Evolutionary conservation across 306 rosid genomes (phyloP).

Genomic region (Carpinus fangiana): DNA sequence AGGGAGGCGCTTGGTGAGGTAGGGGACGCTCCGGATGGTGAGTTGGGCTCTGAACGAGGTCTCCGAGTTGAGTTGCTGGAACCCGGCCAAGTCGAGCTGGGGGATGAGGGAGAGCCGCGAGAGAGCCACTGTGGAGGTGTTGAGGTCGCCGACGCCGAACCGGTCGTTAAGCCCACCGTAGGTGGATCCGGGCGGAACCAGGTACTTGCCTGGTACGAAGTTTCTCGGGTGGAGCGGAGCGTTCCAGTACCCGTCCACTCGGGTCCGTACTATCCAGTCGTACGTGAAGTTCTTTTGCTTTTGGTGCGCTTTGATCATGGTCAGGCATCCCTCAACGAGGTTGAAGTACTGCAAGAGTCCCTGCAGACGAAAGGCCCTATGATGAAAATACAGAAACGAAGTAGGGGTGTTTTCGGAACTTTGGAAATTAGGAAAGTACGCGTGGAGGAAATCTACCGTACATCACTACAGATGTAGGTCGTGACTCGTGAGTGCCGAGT

Average conservation of each 20-base stretch:
- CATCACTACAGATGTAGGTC: no score
- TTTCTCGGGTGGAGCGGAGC: conserved; percentile 56
- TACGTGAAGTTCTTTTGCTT: conserved; percentile 52
- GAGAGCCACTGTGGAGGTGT: conserved; percentile 62
- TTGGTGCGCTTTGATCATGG: conserved; percentile 56
- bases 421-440: no score
- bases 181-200: conserved; percentile 79
- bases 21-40: conserved; percentile 39
- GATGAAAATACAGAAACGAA: neutral
- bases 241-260: conserved; percentile 90
- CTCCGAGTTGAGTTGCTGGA: conserved; percentile 68
- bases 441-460: no score
- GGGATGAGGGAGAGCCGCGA: conserved; percentile 72
- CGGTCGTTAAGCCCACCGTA: conserved; percentile 89
- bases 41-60: conserved; percentile 78
- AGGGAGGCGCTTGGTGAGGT: conserved; percentile 47
- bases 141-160: conserved; percentile 73
- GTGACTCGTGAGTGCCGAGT: no score
- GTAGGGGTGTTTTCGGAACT: neutral
- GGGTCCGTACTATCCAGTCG: conserved; percentile 89
- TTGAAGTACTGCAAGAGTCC: conserved; percentile 82
- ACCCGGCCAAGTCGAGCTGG: conserved; percentile 53
- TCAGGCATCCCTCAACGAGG: conserved; percentile 81
- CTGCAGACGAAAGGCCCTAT: conserved; percentile 26
- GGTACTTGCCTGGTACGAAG: conserved; percentile 52